Conservation (phyloP, 805 yeast genomes). For the Cyberlindnera americana region DNA sequence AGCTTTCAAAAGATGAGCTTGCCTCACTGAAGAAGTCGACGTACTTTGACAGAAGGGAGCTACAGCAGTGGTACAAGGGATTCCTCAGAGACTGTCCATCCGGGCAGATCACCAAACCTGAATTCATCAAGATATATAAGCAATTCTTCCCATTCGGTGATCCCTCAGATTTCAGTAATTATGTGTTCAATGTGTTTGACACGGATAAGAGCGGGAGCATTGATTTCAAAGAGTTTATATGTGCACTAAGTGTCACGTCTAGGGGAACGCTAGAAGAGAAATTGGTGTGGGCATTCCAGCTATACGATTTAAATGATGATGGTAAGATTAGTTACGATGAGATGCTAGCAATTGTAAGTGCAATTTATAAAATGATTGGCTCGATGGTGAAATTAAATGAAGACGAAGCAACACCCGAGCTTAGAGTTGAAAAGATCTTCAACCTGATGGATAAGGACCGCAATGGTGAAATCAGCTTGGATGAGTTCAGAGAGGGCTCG, state of each 20-base stretch:
- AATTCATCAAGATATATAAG: constrained; percentile 86
- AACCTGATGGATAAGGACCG: constrained; percentile 64
- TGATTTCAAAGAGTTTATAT: constrained; percentile 89
- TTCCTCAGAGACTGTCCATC: constrained; percentile 90
- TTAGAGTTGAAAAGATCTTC: constrained; percentile 80
- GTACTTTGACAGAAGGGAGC: constrained; percentile 86
- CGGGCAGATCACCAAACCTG: constrained; percentile 82
- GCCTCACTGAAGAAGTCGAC: constrained; percentile 80
- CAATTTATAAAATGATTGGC: constrained; percentile 95
- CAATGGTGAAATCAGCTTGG: constrained; percentile 67
- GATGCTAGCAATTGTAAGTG: constrained; percentile 70
- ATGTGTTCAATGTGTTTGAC: constrained; percentile 87
- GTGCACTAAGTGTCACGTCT: constrained; percentile 81
- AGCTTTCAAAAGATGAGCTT: constrained; percentile 85
- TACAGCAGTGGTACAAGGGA: constrained; percentile 98
- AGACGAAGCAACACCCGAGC: constrained; percentile 90
- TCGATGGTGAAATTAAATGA: constrained; percentile 84
- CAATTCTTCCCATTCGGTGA: constrained; percentile 99
- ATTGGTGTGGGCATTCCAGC: constrained; percentile 81
- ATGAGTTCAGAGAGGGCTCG: constrained; percentile 80
- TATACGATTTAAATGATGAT: constrained; percentile 79
- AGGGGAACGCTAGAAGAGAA: constrained; percentile 85
- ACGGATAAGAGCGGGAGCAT: constrained; percentile 73
- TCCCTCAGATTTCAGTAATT: constrained; percentile 85
- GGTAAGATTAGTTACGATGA: constrained; percentile 77